Percentiles rank a stretch among this genome's conserved stretches.
These are phyloP conservation scores for Epichloe baconii DNA, from an alignment of 2,329 filamentous ascomycete genomes.

Conservation along the genomic window DNA sequence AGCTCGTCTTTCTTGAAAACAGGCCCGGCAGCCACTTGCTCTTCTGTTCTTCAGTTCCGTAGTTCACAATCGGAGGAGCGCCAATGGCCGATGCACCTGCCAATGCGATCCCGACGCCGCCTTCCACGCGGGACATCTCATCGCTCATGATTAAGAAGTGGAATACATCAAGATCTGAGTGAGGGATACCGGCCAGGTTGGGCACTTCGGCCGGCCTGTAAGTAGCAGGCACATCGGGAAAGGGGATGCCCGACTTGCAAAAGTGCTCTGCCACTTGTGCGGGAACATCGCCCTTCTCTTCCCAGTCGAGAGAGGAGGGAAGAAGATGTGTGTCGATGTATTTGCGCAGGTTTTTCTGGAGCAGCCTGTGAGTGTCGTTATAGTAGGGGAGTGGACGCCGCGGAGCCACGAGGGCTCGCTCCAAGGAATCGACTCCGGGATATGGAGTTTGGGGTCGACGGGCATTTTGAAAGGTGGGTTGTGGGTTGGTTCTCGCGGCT, in stretches of 20 bases:
- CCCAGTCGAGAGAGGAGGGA: conserved; percentile 50
- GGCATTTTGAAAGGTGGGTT: conserved; percentile 5
- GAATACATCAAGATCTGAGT: conserved; percentile 40
- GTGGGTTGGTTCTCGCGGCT: too few species aligned
- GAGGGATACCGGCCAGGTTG: conserved; percentile 30
- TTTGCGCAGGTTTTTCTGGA: conserved; percentile 41
- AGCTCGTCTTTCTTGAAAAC: conserved; percentile 44
- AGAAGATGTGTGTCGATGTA: conserved; percentile 47
- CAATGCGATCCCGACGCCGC: conserved; percentile 44
- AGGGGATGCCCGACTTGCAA: conserved; percentile 25
- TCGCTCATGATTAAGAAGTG: conserved; percentile 42
- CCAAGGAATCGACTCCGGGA: conserved; percentile 10
- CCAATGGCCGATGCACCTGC: conserved; percentile 50
- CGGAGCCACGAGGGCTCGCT: conserved; percentile 18
- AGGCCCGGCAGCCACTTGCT: conserved; percentile 44
- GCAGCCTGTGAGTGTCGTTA: conserved; percentile 43
- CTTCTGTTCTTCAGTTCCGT: conserved; percentile 38
- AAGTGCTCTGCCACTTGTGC: conserved; percentile 24
- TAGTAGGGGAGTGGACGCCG: conserved; percentile 38
- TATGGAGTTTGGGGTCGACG: conserved; percentile 11
- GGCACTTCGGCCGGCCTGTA: conserved; percentile 18
- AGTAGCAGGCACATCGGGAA: conserved; percentile 21
- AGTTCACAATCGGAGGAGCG: conserved; percentile 48
- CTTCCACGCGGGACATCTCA: conserved; percentile 40
- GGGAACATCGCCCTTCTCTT: conserved; percentile 40